These are phyloP conservation scores for Papilionanthe hybrid DNA, from an alignment of 116 monocot species.

Conservation along the genomic window DNA sequence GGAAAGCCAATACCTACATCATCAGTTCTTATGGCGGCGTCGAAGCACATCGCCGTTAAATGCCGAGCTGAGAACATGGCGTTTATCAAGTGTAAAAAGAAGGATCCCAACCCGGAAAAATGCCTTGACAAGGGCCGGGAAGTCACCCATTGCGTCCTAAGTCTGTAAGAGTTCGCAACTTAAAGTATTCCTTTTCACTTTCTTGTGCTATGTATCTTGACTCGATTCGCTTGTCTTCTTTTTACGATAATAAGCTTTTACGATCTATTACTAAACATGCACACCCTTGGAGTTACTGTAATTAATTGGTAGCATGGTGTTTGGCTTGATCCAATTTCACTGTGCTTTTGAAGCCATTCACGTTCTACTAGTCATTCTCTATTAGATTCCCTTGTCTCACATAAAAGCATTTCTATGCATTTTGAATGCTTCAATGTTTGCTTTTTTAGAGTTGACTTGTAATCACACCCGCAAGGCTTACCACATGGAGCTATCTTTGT, in stretches of 20 bases:
- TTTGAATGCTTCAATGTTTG: too few species aligned
- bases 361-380: neutral
- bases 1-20: slow-evolving; percentile 93
- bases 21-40: slow-evolving; percentile 85
- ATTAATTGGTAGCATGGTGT: neutral
- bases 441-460: too few species aligned
- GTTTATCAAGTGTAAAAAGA: slow-evolving; percentile 94
- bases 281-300: neutral
- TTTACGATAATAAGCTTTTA: neutral
- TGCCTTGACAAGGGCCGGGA: slow-evolving; percentile 89
- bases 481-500: too few species aligned
- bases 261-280: neutral
- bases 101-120: slow-evolving; percentile 89
- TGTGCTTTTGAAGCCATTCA: neutral
- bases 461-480: too few species aligned
- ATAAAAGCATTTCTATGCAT: too few species aligned
- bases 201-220: neutral
- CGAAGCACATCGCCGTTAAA: slow-evolving; percentile 74
- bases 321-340: neutral
- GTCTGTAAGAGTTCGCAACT: slow-evolving; percentile 43
- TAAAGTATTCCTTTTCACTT: neutral
- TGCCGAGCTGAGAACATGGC: slow-evolving; percentile 78
- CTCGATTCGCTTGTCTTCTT: neutral
- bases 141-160: slow-evolving; percentile 77
- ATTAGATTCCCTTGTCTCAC: too few species aligned